Percentiles rank a stretch among this genome's conserved stretches.
Conservation (phyloP, 2,329 filamentous ascomycete species). For the Chrysoporthe puriensis region DNA sequence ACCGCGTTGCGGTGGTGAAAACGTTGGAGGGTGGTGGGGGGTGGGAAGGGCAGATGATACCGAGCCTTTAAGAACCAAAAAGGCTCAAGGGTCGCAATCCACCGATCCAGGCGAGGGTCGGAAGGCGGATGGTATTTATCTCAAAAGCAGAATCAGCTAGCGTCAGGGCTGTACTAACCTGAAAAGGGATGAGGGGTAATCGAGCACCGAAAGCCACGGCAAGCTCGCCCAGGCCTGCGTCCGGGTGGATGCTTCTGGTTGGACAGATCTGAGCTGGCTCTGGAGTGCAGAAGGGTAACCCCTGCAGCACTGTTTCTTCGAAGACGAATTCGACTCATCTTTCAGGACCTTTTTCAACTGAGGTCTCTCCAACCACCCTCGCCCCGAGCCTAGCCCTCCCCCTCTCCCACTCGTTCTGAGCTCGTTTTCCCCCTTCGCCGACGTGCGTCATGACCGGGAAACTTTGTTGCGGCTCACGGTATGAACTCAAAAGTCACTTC, state of each 20-base stretch:
- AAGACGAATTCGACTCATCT: constrained; percentile 12
- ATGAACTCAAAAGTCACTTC: not conserved
- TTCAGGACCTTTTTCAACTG: not conserved
- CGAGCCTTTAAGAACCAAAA: constrained; percentile 32
- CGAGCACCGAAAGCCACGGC: constrained; percentile 8
- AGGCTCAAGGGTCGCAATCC: constrained; percentile 36
- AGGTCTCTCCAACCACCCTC: not conserved
- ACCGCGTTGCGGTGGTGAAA: not conserved
- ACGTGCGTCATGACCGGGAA: not conserved
- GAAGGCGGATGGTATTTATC: constrained; percentile 43
- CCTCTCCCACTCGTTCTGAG: too few relatives aligned
- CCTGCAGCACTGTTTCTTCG: constrained; percentile 19
- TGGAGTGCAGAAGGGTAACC: constrained; percentile 16
- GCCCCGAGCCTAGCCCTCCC: too few relatives aligned
- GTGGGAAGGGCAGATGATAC: not conserved
- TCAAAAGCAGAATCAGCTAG: constrained; percentile 31
- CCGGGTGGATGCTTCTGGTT: constrained; percentile 4
- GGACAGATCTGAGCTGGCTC: not conserved
- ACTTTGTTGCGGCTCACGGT: not conserved
- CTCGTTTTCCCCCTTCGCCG: not conserved
- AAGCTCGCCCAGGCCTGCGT: not conserved
- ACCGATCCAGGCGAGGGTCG: constrained; percentile 38
- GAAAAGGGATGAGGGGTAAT: constrained; percentile 19
- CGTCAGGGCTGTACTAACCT: not conserved
- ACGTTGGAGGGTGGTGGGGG: not conserved